Evolutionary conservation across 1,284 basidiomycete genomes (phyloP).

Genomic region (Papiliotrema flavescens): DNA sequence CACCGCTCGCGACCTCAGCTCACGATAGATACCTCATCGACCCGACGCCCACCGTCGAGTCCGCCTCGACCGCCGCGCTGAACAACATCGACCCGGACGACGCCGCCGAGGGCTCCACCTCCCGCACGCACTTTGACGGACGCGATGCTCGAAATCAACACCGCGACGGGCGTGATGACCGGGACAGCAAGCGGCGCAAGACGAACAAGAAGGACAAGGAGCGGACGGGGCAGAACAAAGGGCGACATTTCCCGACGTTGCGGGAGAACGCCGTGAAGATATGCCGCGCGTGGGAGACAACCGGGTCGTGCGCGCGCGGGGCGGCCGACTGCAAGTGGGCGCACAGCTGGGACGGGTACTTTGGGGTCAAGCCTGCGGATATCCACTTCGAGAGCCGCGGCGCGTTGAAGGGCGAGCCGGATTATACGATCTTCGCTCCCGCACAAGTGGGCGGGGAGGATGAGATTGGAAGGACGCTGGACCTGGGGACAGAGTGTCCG

Average conservation of each 20-base stretch:
- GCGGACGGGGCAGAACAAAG: slow-evolving; percentile 77
- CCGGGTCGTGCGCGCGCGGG: slow-evolving; percentile 22
- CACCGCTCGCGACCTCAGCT: not conserved
- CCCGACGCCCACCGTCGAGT: slow-evolving; percentile 53
- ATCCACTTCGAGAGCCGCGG: slow-evolving; percentile 59
- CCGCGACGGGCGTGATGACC: slow-evolving; percentile 1
- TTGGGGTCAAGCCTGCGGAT: slow-evolving; percentile 71
- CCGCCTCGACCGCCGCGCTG: slow-evolving; percentile 10
- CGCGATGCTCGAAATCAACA: slow-evolving; percentile 15
- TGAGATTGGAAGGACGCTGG: slow-evolving; percentile 26
- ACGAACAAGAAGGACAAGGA: slow-evolving; percentile 66
- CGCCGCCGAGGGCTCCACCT: slow-evolving; percentile 64
- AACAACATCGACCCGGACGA: slow-evolving; percentile 56
- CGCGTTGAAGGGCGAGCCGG: slow-evolving; percentile 42
- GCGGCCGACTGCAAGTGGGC: slow-evolving; percentile 65
- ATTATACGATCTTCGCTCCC: slow-evolving; percentile 52
- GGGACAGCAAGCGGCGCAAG: slow-evolving; percentile 43
- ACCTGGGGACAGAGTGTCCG: slow-evolving; percentile 58
- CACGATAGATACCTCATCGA: slow-evolving; percentile 59
- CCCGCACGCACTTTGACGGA: no score
- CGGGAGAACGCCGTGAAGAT: slow-evolving; percentile 35
- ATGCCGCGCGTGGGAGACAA: slow-evolving; percentile 40
- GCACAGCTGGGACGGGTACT: slow-evolving; percentile 74
- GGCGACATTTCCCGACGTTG: slow-evolving; percentile 48
- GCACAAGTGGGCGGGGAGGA: slow-evolving; percentile 23